Percentiles rank a stretch among this genome's conserved stretches.
These are phyloP conservation scores for Pseudozyma thailandica DNA, from an alignment of 1,284 basidiomycete genomes.

Conservation along the genomic window DNA sequence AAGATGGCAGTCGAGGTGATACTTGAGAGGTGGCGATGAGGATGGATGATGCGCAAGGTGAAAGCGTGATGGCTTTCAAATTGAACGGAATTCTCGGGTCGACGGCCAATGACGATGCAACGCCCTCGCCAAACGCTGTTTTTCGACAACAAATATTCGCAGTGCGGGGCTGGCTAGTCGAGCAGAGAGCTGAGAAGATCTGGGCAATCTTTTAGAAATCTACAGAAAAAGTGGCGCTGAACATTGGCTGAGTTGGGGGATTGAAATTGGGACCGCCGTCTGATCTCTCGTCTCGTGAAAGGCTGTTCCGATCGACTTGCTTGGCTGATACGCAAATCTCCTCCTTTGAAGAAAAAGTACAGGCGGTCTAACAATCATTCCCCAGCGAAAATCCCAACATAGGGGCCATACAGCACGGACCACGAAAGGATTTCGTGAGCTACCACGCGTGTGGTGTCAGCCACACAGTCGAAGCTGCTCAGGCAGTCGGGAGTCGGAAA, in stretches of 20 bases:
- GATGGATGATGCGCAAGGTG: not conserved
- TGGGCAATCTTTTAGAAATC: not conserved
- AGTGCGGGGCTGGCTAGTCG: not conserved
- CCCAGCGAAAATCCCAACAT: no score
- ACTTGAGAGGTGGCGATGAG: no score
- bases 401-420: not conserved
- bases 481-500: constrained; percentile 22
- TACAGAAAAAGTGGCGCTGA: not conserved
- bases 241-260: not conserved
- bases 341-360: not conserved
- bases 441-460: constrained; percentile 19
- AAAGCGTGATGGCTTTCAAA: not conserved
- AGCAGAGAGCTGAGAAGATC: constrained; percentile 1
- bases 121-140: not conserved
- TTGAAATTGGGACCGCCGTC: not conserved
- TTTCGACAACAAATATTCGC: not conserved
- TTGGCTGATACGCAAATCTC: no score
- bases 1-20: not conserved
- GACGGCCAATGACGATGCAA: not conserved
- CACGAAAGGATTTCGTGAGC: not conserved
- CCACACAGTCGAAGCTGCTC: constrained; percentile 2
- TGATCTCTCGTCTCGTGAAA: constrained; percentile 7
- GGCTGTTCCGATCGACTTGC: constrained; percentile 2
- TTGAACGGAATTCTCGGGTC: not conserved
- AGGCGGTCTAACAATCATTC: constrained; percentile 1